Conservation (phyloP, 768 basidiomycete genomes). For the Pulveroboletus sp. region DNA sequence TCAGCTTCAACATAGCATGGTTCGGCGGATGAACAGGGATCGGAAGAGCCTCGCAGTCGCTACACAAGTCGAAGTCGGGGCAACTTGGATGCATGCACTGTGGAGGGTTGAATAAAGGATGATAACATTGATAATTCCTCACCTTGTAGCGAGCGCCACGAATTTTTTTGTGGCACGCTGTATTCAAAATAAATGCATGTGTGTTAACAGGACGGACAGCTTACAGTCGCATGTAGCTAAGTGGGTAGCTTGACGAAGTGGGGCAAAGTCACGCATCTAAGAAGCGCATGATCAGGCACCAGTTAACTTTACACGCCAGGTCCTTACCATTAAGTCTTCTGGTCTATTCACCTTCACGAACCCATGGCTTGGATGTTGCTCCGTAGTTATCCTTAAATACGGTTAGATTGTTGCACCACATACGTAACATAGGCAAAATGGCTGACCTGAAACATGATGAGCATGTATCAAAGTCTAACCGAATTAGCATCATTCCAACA, state of each 20-base stretch:
- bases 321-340: conserved; percentile 55
- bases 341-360: conserved; percentile 61
- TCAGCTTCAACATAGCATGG: conserved; percentile 78
- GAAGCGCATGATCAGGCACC: neutral
- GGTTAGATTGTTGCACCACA: neutral
- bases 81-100: conserved; percentile 80
- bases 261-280: conserved; percentile 30
- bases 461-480: conserved; percentile 73
- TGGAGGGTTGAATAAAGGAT: conserved; percentile 1
- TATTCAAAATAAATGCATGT: neutral
- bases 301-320: neutral
- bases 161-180: conserved; percentile 50
- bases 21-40: conserved; percentile 67
- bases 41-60: conserved; percentile 73
- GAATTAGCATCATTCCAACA: conserved; percentile 6
- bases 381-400: conserved; percentile 49
- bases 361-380: conserved; percentile 73
- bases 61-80: conserved; percentile 79
- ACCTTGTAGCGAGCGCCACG: conserved; percentile 72
- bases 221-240: conserved; percentile 57
- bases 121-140: conserved; percentile 2
- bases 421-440: neutral
- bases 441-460: conserved; percentile 59
- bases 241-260: conserved; percentile 35
- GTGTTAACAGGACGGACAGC: neutral